Conservation (phyloP, 305 asterid genomes). For the Solanum hybrid region DNA sequence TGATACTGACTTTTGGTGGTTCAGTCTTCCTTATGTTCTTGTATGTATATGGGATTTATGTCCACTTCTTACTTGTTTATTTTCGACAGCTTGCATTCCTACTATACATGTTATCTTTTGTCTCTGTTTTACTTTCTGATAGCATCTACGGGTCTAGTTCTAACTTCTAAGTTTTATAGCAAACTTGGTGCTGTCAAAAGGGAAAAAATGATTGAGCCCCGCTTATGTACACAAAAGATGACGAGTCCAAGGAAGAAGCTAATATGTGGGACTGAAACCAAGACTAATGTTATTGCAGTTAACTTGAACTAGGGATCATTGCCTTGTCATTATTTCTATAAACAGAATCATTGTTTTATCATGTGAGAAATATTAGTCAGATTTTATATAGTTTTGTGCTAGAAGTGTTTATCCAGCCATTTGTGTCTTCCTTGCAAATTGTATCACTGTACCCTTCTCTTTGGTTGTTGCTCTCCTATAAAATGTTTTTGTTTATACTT, state of each 20-base stretch:
- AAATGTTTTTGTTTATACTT: neutral
- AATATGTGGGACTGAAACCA: neutral
- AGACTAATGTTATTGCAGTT: neutral
- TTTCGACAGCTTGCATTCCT: neutral
- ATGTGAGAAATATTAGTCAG: neutral
- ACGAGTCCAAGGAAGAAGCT: neutral
- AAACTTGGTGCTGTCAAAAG: neutral
- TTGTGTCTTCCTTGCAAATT: neutral
- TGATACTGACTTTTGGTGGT: conserved; percentile 64
- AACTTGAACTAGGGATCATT: neutral
- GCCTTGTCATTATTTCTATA: neutral
- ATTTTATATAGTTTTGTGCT: neutral
- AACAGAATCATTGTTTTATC: neutral
- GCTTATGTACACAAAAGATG: neutral
- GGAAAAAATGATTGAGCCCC: neutral
- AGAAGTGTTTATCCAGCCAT: neutral
- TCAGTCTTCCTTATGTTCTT: conserved; percentile 66
- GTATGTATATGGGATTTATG: conserved; percentile 37
- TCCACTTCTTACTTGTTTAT: conserved; percentile 2
- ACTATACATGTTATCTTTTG: neutral
- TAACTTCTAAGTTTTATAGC: neutral
- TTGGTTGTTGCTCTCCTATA: neutral
- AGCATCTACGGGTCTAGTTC: neutral
- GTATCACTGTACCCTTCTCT: neutral
- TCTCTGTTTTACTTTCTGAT: neutral